These are phyloP conservation scores for Chrysopogon serrulatus DNA, from an alignment of 176 grass and related monocot genomes.

Conservation along the genomic window DNA sequence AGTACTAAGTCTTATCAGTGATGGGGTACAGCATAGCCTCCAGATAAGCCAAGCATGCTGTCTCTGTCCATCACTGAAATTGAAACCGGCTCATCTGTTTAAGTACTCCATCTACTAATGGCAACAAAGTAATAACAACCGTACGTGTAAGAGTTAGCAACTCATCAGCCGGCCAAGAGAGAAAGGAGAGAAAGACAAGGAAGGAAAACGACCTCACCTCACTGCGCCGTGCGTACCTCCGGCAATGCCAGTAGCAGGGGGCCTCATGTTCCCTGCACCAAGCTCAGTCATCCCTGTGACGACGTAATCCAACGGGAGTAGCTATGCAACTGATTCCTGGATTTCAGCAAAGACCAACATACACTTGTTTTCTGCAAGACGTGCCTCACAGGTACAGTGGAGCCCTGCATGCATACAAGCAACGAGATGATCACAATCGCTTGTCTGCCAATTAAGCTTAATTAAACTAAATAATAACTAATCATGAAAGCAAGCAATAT, in stretches of 20 bases:
- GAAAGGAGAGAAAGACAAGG: not conserved
- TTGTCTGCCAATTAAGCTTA: not conserved
- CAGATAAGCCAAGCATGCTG: constrained; percentile 1
- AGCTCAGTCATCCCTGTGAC: not conserved
- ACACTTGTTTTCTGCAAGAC: constrained; percentile 34
- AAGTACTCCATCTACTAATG: not conserved
- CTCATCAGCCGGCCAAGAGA: constrained; percentile 3
- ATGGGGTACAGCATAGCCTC: constrained; percentile 3
- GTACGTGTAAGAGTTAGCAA: constrained; percentile 5
- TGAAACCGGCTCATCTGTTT: not conserved
- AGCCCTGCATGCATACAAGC: constrained; percentile 12
- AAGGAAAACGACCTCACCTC: constrained; percentile 29
- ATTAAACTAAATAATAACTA: not conserved
- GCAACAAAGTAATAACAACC: not conserved
- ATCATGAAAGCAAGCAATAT: not conserved
- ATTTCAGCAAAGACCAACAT: constrained; percentile 24
- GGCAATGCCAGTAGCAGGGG: constrained; percentile 15
- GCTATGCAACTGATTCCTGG: constrained; percentile 28
- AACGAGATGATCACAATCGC: not conserved
- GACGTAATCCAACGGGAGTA: constrained; percentile 8
- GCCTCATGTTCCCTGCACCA: constrained; percentile 22
- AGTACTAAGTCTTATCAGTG: not conserved
- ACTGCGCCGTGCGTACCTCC: not conserved
- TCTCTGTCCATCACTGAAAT: constrained; percentile 7
- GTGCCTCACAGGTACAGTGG: constrained; percentile 2